These are phyloP conservation scores for Decorospora gaudefroyi DNA, from an alignment of 2,329 filamentous ascomycete species.

Conservation along the genomic window DNA sequence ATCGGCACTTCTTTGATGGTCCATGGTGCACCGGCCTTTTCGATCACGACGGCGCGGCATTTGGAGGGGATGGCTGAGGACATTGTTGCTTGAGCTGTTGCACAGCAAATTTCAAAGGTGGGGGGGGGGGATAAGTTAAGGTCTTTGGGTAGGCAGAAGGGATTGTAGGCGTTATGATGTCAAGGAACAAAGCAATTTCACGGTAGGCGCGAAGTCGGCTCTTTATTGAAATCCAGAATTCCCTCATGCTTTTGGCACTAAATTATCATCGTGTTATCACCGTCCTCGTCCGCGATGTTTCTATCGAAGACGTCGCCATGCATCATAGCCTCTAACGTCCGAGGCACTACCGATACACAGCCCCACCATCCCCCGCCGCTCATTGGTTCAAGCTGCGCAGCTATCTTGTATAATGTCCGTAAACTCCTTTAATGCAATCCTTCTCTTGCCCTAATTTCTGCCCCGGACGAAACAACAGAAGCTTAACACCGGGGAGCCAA, in stretches of 20 bases:
- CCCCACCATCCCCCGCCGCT: too few relatives aligned
- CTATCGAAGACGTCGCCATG: too few relatives aligned
- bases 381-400: too few relatives aligned
- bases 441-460: too few relatives aligned
- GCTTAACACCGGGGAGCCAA: too few relatives aligned
- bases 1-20: conserved; percentile 64
- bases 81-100: background rate
- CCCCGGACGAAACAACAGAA: too few relatives aligned
- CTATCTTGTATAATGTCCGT: too few relatives aligned
- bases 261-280: conserved; percentile 7
- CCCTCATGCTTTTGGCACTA: background rate
- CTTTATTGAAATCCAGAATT: conserved; percentile 3
- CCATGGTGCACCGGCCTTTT: conserved; percentile 58
- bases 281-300: background rate
- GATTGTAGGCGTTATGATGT: conserved; percentile 2
- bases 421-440: too few relatives aligned
- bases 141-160: too few relatives aligned
- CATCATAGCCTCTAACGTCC: too few relatives aligned
- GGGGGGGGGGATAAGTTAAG: too few relatives aligned
- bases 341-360: too few relatives aligned
- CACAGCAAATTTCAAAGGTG: background rate
- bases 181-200: conserved; percentile 5
- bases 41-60: conserved; percentile 68
- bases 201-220: background rate
- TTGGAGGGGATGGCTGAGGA: conserved; percentile 57